phyloP scores from a whole-genome alignment of 495 filamentous ascomycete genomes.

The Xanthoparmelia taractica region DNA sequence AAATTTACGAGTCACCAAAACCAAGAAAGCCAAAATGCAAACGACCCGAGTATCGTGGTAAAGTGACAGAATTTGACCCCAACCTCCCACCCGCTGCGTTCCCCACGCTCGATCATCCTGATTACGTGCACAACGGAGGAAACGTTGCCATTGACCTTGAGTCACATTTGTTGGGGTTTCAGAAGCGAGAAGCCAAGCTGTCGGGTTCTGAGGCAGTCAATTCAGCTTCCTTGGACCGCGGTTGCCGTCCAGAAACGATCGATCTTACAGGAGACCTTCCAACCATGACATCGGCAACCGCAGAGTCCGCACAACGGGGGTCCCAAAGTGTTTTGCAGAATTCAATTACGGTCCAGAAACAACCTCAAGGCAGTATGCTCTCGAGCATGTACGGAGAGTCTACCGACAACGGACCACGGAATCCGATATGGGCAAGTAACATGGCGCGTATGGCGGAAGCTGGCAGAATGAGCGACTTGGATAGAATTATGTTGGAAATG shows the following conservation, averaged over 20 bases:
- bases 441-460: conserved; percentile 29
- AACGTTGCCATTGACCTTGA: not conserved
- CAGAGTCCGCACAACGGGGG: not conserved
- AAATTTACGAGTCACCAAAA: conserved; percentile 8
- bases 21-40: conserved; percentile 3
- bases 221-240: not conserved
- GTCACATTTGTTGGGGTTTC: not conserved
- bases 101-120: conserved; percentile 30
- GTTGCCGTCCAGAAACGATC: not conserved
- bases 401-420: conserved; percentile 31
- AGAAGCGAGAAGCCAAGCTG: not conserved
- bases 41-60: conserved; percentile 1
- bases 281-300: not conserved
- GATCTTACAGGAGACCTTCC: not conserved
- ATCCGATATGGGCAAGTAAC: conserved; percentile 34
- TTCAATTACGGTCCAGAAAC: not conserved
- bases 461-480: conserved; percentile 13
- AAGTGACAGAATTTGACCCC: conserved; percentile 35
- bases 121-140: conserved; percentile 2
- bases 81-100: conserved; percentile 39
- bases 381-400: conserved; percentile 31
- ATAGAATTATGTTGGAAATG: conserved; percentile 16
- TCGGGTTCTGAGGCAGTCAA: not conserved
- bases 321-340: not conserved
- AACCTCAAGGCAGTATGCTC: not conserved